Percentiles rank a stretch among this genome's conserved stretches.
Conservation (phyloP, 306 rosid genomes). For the Trifolium dubium region DNA sequence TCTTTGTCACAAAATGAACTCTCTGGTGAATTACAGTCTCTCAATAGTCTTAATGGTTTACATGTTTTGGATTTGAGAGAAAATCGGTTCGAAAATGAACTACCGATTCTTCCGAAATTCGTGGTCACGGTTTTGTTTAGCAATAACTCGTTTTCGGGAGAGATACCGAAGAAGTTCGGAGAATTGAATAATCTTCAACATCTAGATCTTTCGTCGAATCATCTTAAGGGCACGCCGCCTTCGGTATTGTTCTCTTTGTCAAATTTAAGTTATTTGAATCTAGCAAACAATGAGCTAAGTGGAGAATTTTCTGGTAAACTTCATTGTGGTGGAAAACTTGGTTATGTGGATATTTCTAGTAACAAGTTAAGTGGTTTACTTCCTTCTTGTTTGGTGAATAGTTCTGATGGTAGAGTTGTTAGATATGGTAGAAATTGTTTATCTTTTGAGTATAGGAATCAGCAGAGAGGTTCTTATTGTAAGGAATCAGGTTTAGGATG, state of each 20-base stretch:
- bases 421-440: slow-evolving; percentile 72
- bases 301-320: slow-evolving; percentile 62
- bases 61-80: slow-evolving; percentile 73
- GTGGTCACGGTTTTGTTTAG: slow-evolving; percentile 69
- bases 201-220: slow-evolving; percentile 76
- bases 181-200: slow-evolving; percentile 77
- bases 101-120: slow-evolving; percentile 68
- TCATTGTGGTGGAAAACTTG: slow-evolving; percentile 71
- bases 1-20: slow-evolving; percentile 72
- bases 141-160: slow-evolving; percentile 69
- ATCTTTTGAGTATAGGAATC: slow-evolving; percentile 54
- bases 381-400: slow-evolving; percentile 70
- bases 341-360: slow-evolving; percentile 77
- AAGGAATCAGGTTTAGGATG: slow-evolving; percentile 41
- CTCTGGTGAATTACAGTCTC: slow-evolving; percentile 71
- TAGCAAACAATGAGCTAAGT: slow-evolving; percentile 67
- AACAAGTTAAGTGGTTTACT: slow-evolving; percentile 76
- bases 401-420: slow-evolving; percentile 61
- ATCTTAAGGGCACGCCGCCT: slow-evolving; percentile 60
- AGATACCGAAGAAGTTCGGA: slow-evolving; percentile 64
- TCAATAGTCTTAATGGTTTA: slow-evolving; percentile 58
- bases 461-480: slow-evolving; percentile 64
- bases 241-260: slow-evolving; percentile 68
- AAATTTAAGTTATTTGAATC: slow-evolving; percentile 68
- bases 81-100: slow-evolving; percentile 64